Evolutionary conservation across 139 green algal genomes (phyloP), one percentile per base, ranked within the genome.

Genomic region (Closterium sp.): DNA sequence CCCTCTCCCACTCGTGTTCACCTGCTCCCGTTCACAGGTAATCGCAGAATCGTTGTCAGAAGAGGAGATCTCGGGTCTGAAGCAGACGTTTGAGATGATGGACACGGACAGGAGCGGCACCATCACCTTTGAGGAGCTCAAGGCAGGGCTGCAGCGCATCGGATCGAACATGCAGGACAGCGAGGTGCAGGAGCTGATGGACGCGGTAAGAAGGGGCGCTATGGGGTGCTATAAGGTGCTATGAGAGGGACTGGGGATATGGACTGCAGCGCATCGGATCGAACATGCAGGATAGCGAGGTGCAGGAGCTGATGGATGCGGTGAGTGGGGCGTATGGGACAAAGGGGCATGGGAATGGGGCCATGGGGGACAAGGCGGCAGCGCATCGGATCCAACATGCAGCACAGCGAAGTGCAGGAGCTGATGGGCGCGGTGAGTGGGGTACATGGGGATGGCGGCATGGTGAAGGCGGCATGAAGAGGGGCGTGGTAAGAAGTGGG

Each of bases 111-210:
- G 84, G 38, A 95, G 94, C 69, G 96, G 96, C 38, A 94, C 94
- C 34, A 96, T 97, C 89, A 94, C 92, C n/a, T 92, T 96, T 84
- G 85, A 93, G 5, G 96, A 97, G 91, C 92, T 97, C 25, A 89
- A 84, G 32, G 84, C 91, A 28, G 96, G 95, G 5, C 91, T 97
- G 76, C 66, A 84, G 34, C 88, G 91, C 38, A n/a, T 92, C 16
- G 90, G 90, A 31, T 23, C 88, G 0, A 33, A 88, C 23, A 35
- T 91, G 34, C 43, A 43, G 34, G 35, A 91, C 25, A 28, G 28
- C 23, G 88, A 91, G 43, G n/a, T 91, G 19, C 25, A 86, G 64
- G 28, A 86, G 28, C 83, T 91, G 4, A 91, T 91, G 88, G 43
- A 91, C 12, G 88, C 55, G 88, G 88, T 91, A 25, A 32, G 93